Evolutionary conservation across 1,284 basidiomycete genomes (phyloP), one percentile per base, ranked within the genome.

Genomic region (Moesziomyces globuligerus): DNA sequence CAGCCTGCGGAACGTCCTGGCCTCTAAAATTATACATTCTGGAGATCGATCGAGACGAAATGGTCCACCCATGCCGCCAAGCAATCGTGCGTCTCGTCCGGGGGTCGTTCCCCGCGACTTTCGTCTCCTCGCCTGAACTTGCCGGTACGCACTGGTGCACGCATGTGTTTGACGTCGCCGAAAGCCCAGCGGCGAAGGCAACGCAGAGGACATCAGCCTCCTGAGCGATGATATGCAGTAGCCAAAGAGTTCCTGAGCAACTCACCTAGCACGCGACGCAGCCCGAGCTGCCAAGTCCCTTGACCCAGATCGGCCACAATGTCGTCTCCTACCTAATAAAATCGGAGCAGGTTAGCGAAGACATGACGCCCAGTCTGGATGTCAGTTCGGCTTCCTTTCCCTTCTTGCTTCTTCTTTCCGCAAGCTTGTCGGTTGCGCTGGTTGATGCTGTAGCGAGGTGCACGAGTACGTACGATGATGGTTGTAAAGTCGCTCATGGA

Each of bases 301-400:
- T 57, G 50, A 43, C 68, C 68, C 41, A 71, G 62, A 38, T 71
- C 68, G 20, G 58, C 54, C 20, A 67, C 60, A 7, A 67, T 26
- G 41, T 71, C 68, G 42, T 71, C 68, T 34, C 68, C 68, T 41
- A 71, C 61, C 68, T 71, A 20, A 11, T n/a, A 17, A 9, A n/a
- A 37, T 23, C 38, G 17, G 23, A 42, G 8, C 41, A 8, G 11
- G 13, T 24, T 50, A 15, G 3, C 32, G 29, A 21, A 40, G 6
- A 39, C 3, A n/a, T n/a, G 2, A 15, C 23, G n/a, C 18, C 20
- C 17, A 29, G 11, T 3, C 13, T 32, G 13, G 4, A 11, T 3
- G 29, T 32, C 29, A 32, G 29, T 15, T 32, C 17, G 4, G 13
- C 13, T 15, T 15, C 17, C 13, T 32, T 32, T 32, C 13, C 29